phyloP scores from a whole-genome alignment of 192 early-diverging fungal genomes.

The Funneliformis mosseae region DNA sequence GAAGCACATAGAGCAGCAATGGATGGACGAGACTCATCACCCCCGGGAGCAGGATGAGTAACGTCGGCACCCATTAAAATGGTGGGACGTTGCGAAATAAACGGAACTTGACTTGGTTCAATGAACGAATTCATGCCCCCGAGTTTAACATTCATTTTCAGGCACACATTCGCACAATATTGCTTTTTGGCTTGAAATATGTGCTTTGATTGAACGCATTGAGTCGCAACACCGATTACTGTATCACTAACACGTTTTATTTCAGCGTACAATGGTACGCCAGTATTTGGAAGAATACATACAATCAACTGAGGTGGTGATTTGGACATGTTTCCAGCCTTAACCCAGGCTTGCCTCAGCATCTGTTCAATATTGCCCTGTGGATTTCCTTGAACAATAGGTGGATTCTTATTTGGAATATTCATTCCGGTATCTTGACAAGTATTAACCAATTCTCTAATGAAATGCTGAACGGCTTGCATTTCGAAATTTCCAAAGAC shows the following conservation, averaged over 20 bases:
- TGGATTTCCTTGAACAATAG: constrained; percentile 53
- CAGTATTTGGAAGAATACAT: constrained; percentile 80
- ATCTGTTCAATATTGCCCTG: constrained; percentile 71
- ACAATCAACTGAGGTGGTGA: constrained; percentile 38
- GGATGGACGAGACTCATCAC: neutral
- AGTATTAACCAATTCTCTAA: constrained; percentile 71
- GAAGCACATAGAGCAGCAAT: neutral
- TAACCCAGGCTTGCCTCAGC: constrained; percentile 71
- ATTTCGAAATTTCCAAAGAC: constrained; percentile 69
- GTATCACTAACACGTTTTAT: constrained; percentile 54
- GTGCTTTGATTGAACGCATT: constrained; percentile 74
- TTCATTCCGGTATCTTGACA: constrained; percentile 75
- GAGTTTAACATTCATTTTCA: constrained; percentile 85
- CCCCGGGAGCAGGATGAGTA: constrained; percentile 75
- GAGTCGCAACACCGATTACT: constrained; percentile 42
- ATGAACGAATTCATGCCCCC: constrained; percentile 59
- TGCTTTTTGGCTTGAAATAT: neutral
- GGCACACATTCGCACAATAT: constrained; percentile 78
- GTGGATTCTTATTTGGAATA: constrained; percentile 49
- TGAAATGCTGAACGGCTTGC: constrained; percentile 64
- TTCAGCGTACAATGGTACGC: constrained; percentile 75
- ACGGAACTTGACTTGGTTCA: neutral
- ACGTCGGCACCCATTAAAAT: constrained; percentile 88
- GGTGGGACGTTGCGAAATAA: constrained; percentile 54
- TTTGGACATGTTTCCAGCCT: constrained; percentile 54